Base-by-base conservation (phyloP, 371 early-diverging fungal species). In the Rhizopus sp. region DNA sequence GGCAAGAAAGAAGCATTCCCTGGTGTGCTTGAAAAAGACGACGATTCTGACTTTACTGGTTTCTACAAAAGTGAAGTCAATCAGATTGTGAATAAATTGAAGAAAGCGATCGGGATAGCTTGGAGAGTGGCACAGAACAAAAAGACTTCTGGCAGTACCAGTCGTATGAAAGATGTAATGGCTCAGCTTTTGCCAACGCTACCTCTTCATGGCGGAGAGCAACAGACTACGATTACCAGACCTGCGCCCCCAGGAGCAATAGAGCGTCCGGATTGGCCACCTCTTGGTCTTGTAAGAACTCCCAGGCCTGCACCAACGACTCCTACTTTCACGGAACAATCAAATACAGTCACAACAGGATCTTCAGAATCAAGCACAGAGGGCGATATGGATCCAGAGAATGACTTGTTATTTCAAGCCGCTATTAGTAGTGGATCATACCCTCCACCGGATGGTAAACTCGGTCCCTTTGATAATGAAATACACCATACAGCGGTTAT, bases 1-100 rank as follows among this genome's bases (percentile, higher is more conserved):
- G 78, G 75, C 32, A 81, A 82, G 49, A 83, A 77, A 44, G 85
- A 84, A 59, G 66, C 62, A 17, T 86, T 68, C 53, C 73, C 88
- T 1, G 81, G 84, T 15, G 68, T 77, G 0, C 54, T 82, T 29
- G 39, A 55, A 0, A 70, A 79, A 13, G 68, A 69, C 0, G 49
- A 68, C 1, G 62, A 70, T 5, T 60, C 56, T 13, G 38, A 64
- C 2, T 72, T 65, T 44, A 45, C 68, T 1, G 34, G 50, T 9
- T 83, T 82, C 56, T 54, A 81, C 70, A 64, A 82, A 52, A 31
- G 52, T 42, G 55, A 68, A 52, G 58, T 63, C 41, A 32, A 53
- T 7, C 55, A 55, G 32, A 58, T 64, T 49, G 60, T 60, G 2
- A 60, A 60, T 3, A 64, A 70, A 35, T 32, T 66, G 16, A 67